phyloP scores from a whole-genome alignment of 169 alveolate genomes.

The Plasmodium blacklocki region DNA sequence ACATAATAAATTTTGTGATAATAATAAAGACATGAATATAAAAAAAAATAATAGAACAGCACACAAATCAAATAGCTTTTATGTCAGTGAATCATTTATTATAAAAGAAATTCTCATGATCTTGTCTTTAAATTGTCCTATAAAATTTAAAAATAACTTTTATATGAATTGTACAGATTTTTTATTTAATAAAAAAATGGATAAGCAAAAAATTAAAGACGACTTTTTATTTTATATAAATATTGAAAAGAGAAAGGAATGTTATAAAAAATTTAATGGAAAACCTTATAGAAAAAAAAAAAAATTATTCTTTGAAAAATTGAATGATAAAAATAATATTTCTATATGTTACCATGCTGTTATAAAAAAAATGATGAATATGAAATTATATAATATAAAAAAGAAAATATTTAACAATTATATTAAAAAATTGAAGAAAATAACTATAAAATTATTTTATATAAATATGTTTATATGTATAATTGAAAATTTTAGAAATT shows the following conservation, averaged over 20 bases:
- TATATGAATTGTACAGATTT: constrained; percentile 57
- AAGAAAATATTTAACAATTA: constrained; percentile 48
- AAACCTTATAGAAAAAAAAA: too few species aligned
- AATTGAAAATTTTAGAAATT: constrained; percentile 43
- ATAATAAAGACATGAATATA: background rate
- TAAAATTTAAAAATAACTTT: constrained; percentile 62
- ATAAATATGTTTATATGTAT: constrained; percentile 43
- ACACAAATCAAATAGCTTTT: constrained; percentile 30
- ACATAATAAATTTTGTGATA: background rate
- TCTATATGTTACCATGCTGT: constrained; percentile 28
- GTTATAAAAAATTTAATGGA: background rate
- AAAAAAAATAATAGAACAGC: background rate
- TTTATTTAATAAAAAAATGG: constrained; percentile 62
- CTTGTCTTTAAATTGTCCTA: constrained; percentile 70
- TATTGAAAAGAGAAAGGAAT: constrained; percentile 26
- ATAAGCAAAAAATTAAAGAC: constrained; percentile 60
- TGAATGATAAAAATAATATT: background rate
- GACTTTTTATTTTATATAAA: constrained; percentile 74
- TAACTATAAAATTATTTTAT: constrained; percentile 54
- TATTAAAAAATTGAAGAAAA: constrained; percentile 60
- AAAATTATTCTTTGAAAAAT: background rate
- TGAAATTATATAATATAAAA: constrained; percentile 50
- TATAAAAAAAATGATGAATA: constrained; percentile 63
- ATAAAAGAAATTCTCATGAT: constrained; percentile 72
- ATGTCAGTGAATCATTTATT: constrained; percentile 73